Evolutionary conservation across 1,284 basidiomycete species (phyloP).

Genomic region (Heliocybe sulcata): DNA sequence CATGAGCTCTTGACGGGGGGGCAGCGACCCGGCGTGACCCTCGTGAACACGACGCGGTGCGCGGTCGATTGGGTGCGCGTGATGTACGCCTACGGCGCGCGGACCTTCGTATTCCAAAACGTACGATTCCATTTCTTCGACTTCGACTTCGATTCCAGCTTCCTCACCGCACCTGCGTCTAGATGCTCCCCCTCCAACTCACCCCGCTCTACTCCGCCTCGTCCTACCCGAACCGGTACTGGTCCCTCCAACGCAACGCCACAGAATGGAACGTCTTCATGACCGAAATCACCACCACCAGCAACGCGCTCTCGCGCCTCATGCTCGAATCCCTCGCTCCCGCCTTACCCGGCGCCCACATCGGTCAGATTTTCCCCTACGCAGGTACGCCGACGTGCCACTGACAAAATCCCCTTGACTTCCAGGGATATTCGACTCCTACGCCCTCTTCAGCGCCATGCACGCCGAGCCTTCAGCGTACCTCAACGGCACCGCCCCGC

Average conservation of each 20-base stretch:
- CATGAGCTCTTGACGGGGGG: constrained; percentile 27
- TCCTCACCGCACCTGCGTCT: too few relatives aligned
- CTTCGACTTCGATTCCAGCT: too few relatives aligned
- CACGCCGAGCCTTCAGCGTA: constrained; percentile 22
- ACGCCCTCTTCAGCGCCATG: constrained; percentile 26
- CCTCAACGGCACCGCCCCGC: constrained; percentile 26
- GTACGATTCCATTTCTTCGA: constrained; percentile 12
- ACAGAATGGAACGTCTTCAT: constrained; percentile 21
- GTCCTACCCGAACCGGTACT: constrained; percentile 36
- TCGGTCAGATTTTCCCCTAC: too few relatives aligned
- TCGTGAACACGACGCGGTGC: constrained; percentile 33
- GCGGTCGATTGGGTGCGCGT: constrained; percentile 37
- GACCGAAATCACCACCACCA: too few relatives aligned
- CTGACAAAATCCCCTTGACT: too few relatives aligned
- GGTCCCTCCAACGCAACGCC: constrained; percentile 35
- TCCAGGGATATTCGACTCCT: constrained; percentile 24
- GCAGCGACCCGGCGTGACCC: constrained; percentile 23
- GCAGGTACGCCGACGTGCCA: too few relatives aligned
- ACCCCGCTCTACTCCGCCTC: constrained; percentile 32
- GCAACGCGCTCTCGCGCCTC: too few relatives aligned
- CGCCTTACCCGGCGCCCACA: too few relatives aligned
- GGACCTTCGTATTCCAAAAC: constrained; percentile 41
- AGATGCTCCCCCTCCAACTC: constrained; percentile 43
- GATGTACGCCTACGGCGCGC: constrained; percentile 29
- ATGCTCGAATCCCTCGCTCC: too few relatives aligned